Evolutionary conservation across 2,329 filamentous ascomycete genomes (phyloP).

Genomic region (Aspergillus costaricaensis): DNA sequence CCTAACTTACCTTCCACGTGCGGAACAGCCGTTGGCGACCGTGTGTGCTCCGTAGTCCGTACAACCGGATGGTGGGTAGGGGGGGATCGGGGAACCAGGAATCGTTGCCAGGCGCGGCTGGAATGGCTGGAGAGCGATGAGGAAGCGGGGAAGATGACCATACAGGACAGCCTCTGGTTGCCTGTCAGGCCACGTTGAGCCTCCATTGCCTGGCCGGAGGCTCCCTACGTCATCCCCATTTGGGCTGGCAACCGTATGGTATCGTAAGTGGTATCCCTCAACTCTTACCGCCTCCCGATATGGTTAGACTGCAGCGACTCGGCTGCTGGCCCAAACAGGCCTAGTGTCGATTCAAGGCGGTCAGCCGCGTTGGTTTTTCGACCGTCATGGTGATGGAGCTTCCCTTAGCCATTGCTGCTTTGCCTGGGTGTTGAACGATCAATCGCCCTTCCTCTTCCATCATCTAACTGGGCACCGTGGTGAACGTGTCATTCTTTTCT

Average conservation of each 20-base stretch:
- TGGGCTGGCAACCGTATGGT: not conserved
- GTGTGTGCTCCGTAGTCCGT: constrained; percentile 6
- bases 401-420: not conserved
- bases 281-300: constrained; percentile 19
- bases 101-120: not conserved
- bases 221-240: constrained; percentile 11
- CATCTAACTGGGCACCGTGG: not conserved
- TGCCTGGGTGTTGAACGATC: not conserved
- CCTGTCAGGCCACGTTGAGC: constrained; percentile 22
- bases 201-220: not conserved
- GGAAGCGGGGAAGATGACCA: constrained; percentile 34
- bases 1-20: constrained; percentile 10
- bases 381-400: constrained; percentile 10
- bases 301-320: not conserved
- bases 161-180: constrained; percentile 23
- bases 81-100: not conserved
- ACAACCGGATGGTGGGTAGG: not conserved
- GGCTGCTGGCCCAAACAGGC: constrained; percentile 15
- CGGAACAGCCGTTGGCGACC: not conserved
- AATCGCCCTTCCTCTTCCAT: not conserved
- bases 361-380: constrained; percentile 21
- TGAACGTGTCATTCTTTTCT: constrained; percentile 13
- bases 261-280: not conserved
- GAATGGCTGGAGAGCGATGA: not conserved
- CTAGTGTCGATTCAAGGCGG: constrained; percentile 14